phyloP scores from a whole-genome alignment of 345 rosid species.

The Eucalyptus curtisii region DNA sequence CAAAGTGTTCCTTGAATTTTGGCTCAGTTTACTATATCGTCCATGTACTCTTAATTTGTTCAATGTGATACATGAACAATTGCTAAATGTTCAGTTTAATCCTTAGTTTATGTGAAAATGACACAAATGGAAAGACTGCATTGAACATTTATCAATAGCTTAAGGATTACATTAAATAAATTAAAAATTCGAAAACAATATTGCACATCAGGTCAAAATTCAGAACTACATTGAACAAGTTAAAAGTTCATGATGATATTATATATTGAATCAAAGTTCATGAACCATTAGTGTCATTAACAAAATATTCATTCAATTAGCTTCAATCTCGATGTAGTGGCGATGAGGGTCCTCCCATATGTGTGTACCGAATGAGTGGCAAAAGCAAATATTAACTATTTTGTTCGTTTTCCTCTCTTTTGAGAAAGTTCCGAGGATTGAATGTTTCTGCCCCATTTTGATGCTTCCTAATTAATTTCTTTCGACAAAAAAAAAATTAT shows the following conservation, averaged over 20 bases:
- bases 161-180: too few relatives aligned
- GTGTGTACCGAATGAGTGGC: neutral
- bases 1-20: fast-evolving
- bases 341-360: neutral
- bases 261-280: neutral
- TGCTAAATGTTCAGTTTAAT: neutral
- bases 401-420: neutral
- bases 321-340: neutral
- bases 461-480: neutral
- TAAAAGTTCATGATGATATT: too few relatives aligned
- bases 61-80: neutral
- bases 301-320: neutral
- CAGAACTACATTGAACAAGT: too few relatives aligned
- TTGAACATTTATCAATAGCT: too few relatives aligned
- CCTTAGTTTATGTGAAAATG: neutral
- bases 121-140: neutral
- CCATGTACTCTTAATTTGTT: neutral
- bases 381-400: neutral
- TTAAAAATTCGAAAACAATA: too few relatives aligned
- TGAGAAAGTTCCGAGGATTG: neutral
- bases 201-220: neutral
- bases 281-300: neutral
- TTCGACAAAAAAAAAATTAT: neutral
- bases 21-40: neutral
- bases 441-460: neutral